Base-by-base conservation (phyloP, 305 asterid species). In the Fraxinus paxiana region DNA sequence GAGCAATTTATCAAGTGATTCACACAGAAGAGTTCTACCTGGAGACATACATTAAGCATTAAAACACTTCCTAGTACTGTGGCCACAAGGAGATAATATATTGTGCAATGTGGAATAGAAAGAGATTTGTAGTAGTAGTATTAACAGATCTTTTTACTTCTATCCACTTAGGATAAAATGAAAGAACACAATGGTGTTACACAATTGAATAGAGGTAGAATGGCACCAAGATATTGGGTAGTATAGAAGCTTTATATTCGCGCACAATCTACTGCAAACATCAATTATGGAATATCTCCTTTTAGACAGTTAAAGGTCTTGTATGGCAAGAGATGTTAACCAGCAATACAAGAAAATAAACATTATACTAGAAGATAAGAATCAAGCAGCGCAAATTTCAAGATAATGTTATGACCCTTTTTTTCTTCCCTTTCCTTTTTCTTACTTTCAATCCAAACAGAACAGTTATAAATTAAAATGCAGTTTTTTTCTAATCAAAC, bases 11-110 rank as follows among this genome's bases (percentile, higher is more conserved):
- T 92, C 81, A 96, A 92, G 88, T 96, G 96, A 87, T 96, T 94
- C 85, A 96, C 98, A 79, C 99, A 96, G 92, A 96, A 96, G 63
- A 96, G 92, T 84, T 96, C 99, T 73, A 96, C 99, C 99, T 96
- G 91, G 82, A 84, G 80, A 85, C 78, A 76, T 65, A 87, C 77
- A 81, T 46, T 61, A 71, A 63, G 59, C 31, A 65, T 85, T 51
- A 82, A 51, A 54, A 51, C 71, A 54, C 72, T 80, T 70, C 54
- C 54, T 83, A 70, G 77, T 46, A 85, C 70, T 79, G 71, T 61
- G 65, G 72, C 73, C 56, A 41, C 73, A 51, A 85, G 77, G 18
- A 33, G n/a, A 20, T 10, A 76, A 56, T 18, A 10, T 67, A 26
- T 1, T 8, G 54, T 77, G 34, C 79, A 59, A 54, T 81, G 38